These are phyloP conservation scores for Triticum turgidum DNA, from an alignment of 176 grass and related monocot genomes.

Conservation along the genomic window DNA sequence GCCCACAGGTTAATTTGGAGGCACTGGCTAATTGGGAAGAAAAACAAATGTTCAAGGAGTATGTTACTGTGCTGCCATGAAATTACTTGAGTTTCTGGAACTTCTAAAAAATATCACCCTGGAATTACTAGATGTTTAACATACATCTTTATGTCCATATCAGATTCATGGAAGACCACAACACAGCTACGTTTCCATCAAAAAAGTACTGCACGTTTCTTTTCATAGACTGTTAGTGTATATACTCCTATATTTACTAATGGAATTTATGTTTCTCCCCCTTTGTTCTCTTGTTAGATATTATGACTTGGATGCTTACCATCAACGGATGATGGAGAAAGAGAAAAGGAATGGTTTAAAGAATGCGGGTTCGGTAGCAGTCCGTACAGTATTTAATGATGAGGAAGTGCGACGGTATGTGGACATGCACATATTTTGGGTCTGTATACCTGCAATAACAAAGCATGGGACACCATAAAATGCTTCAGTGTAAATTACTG, in stretches of 20 bases:
- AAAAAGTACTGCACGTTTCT: constrained; percentile 65
- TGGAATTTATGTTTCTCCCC: constrained; percentile 4
- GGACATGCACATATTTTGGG: constrained; percentile 5
- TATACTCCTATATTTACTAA: neutral
- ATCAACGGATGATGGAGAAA: constrained; percentile 72
- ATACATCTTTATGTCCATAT: constrained; percentile 11
- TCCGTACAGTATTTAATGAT: constrained; percentile 90
- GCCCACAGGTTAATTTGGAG: constrained; percentile 83
- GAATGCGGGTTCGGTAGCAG: constrained; percentile 33
- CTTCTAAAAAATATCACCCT: neutral
- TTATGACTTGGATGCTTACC: constrained; percentile 89
- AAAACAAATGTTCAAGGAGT: constrained; percentile 98
- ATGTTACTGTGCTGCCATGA: constrained; percentile 45
- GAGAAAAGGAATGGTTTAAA: constrained; percentile 75
- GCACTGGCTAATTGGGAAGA: constrained; percentile 94
- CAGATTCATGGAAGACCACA: constrained; percentile 99
- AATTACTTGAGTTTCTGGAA: constrained; percentile 13
- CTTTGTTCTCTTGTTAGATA: constrained; percentile 56
- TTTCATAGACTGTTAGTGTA: neutral
- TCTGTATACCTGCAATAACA: neutral
- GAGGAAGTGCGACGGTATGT: constrained; percentile 85
- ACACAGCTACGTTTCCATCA: constrained; percentile 90
- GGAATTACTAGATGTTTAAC: constrained; percentile 24
- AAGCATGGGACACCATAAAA: neutral
- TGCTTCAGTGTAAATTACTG: neutral